phyloP scores from a whole-genome alignment of 768 basidiomycete species.

The Panus rudis region DNA sequence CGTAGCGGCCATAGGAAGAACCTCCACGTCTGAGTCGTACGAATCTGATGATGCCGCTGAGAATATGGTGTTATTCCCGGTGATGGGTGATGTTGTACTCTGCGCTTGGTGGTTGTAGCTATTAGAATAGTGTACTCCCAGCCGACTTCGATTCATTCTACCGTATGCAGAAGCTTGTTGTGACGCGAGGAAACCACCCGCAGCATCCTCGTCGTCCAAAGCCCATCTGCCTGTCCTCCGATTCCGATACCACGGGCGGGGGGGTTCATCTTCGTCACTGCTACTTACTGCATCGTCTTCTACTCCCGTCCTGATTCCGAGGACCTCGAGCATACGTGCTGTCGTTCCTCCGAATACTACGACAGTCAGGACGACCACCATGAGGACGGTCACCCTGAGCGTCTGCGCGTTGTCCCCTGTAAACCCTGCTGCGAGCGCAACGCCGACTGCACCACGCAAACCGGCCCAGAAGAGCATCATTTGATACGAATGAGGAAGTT shows the following conservation, averaged over 20 bases:
- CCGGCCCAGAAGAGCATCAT: conserved; percentile 99
- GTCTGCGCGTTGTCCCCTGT: conserved; percentile 89
- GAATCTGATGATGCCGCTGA: conserved; percentile 72
- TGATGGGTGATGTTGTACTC: conserved; percentile 9
- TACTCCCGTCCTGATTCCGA: conserved; percentile 93
- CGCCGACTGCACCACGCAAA: conserved; percentile 92
- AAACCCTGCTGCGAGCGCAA: conserved; percentile 94
- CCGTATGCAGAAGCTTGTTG: conserved; percentile 11
- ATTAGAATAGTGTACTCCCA: conserved; percentile 49
- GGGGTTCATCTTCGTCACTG: conserved; percentile 43
- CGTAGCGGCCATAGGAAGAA: conserved; percentile 67
- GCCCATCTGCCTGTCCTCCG: conserved; percentile 22
- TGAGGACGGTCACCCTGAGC: conserved; percentile 86
- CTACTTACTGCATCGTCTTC: conserved; percentile 78
- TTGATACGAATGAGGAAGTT: conserved; percentile 95
- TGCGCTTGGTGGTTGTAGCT: conserved; percentile 60
- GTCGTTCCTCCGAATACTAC: conserved; percentile 97
- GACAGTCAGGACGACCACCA: conserved; percentile 93
- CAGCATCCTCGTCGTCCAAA: conserved; percentile 31
- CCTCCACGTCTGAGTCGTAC: conserved; percentile 72
- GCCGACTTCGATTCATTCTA: conserved; percentile 30
- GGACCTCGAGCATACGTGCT: conserved; percentile 89
- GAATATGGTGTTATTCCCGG: conserved; percentile 36
- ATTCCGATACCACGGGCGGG: conserved; percentile 26
- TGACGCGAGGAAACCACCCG: conserved; percentile 12